Percentiles rank a stretch among this genome's conserved stretches.
Evolutionary conservation across 495 filamentous ascomycete species (phyloP).

Genomic region (Aspergillus nidulans): DNA sequence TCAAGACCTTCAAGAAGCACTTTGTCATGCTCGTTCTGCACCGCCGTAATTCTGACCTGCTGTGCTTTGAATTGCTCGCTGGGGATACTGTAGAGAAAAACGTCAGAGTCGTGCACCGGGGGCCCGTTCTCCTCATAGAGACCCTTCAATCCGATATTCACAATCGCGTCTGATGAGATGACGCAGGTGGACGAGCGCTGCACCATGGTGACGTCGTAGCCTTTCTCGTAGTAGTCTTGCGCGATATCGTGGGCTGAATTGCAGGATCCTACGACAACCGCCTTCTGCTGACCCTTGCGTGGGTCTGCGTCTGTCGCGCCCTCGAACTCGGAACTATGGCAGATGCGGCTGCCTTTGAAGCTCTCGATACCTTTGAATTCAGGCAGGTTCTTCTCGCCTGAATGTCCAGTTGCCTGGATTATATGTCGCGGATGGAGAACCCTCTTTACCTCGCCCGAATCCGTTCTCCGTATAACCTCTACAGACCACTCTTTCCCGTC

Average conservation of each 20-base stretch:
- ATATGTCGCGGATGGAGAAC: conserved; percentile 52
- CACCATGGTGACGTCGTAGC: conserved; percentile 78
- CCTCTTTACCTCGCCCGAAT: conserved; percentile 42
- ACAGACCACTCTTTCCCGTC: conserved; percentile 56
- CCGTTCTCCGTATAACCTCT: conserved; percentile 45
- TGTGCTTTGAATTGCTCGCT: conserved; percentile 54
- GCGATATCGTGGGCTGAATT: conserved; percentile 82
- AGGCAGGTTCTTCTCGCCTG: conserved; percentile 64
- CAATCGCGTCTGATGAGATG: conserved; percentile 51
- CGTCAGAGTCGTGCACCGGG: conserved; percentile 58
- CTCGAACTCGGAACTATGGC: conserved; percentile 67
- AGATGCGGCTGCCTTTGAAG: conserved; percentile 52
- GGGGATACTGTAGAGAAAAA: conserved; percentile 52
- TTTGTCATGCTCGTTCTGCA: conserved; percentile 44
- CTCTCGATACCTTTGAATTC: conserved; percentile 54
- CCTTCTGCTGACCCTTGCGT: conserved; percentile 52
- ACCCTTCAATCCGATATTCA: conserved; percentile 49
- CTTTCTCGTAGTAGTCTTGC: conserved; percentile 76
- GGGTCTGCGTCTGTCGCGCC: conserved; percentile 45
- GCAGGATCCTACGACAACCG: conserved; percentile 72
- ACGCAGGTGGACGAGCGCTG: conserved; percentile 75
- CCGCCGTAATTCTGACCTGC: conserved; percentile 49
- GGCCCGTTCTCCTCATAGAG: conserved; percentile 59
- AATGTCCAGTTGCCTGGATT: conserved; percentile 68
- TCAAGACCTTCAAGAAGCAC: conserved; percentile 54